Conservation (phyloP, 2,329 filamentous ascomycete genomes). For the Fusarium xylarioides region DNA sequence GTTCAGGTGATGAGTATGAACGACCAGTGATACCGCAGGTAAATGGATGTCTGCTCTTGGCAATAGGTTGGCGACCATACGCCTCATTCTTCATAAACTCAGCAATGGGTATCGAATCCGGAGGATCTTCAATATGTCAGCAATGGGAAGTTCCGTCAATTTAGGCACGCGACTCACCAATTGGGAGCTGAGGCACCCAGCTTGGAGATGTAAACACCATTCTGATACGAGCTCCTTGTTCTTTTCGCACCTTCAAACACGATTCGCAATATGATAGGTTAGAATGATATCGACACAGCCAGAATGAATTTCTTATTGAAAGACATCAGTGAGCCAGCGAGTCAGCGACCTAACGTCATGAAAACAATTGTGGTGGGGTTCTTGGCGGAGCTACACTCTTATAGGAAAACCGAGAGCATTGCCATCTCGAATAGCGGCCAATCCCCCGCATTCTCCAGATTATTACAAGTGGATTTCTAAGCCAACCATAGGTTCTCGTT, state of each 20-base stretch:
- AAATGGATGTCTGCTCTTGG: conserved; percentile 73
- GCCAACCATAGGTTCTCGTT: neutral
- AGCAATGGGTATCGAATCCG: conserved; percentile 10
- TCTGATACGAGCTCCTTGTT: neutral
- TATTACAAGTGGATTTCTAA: neutral
- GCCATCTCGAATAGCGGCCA: neutral
- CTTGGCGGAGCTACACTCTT: neutral
- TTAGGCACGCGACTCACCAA: neutral
- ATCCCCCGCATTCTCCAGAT: neutral
- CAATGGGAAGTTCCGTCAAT: neutral
- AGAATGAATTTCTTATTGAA: neutral
- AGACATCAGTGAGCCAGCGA: neutral
- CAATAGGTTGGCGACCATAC: conserved; percentile 60
- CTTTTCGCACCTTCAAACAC: no score
- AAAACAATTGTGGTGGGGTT: neutral
- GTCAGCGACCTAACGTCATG: neutral
- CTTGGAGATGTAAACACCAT: conserved; percentile 7
- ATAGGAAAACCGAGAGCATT: conserved; percentile 4
- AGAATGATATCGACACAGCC: neutral
- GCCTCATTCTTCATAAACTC: conserved; percentile 18
- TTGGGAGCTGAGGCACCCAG: conserved; percentile 6
- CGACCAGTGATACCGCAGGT: conserved; percentile 80
- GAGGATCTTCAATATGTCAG: conserved; percentile 2
- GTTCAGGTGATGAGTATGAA: conserved; percentile 69
- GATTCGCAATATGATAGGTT: neutral